phyloP scores from a whole-genome alignment of 371 early-diverging fungal species.

The Haplosporangium sp. region DNA sequence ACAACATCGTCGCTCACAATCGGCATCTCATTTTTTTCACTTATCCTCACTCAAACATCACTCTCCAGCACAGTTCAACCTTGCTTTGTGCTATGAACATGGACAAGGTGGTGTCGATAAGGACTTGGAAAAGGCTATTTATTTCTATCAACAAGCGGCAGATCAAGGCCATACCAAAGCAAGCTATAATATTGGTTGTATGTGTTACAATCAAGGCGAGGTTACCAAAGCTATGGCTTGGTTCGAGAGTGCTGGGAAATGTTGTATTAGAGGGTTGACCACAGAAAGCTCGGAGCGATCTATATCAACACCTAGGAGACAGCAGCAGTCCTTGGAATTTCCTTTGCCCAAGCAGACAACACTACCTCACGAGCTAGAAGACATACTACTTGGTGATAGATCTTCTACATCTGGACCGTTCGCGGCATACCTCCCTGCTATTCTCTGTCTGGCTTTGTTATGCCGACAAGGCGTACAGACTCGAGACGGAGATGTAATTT shows the following conservation, averaged over 20 bases:
- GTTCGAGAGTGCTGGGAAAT: constrained; percentile 45
- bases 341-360: constrained; percentile 19
- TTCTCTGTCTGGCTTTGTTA: constrained; percentile 33
- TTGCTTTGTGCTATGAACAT: constrained; percentile 46
- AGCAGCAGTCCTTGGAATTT: background rate
- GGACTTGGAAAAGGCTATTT: constrained; percentile 30
- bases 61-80: constrained; percentile 48
- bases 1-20: constrained; percentile 44
- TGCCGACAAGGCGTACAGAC: constrained; percentile 46
- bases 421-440: constrained; percentile 40
- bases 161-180: constrained; percentile 50
- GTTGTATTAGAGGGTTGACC: constrained; percentile 18
- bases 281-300: background rate
- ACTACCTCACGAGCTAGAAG: constrained; percentile 28
- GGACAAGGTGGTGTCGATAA: constrained; percentile 45
- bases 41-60: constrained; percentile 48
- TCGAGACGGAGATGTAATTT: constrained; percentile 16
- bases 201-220: constrained; percentile 42
- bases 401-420: constrained; percentile 21
- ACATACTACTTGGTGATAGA: constrained; percentile 19
- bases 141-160: constrained; percentile 51
- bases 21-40: constrained; percentile 51
- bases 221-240: constrained; percentile 41
- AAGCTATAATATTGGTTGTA: constrained; percentile 44
- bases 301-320: background rate